Evolutionary conservation across 2,329 filamentous ascomycete genomes (phyloP).

Genomic region (Emmonsiellopsis sp.): DNA sequence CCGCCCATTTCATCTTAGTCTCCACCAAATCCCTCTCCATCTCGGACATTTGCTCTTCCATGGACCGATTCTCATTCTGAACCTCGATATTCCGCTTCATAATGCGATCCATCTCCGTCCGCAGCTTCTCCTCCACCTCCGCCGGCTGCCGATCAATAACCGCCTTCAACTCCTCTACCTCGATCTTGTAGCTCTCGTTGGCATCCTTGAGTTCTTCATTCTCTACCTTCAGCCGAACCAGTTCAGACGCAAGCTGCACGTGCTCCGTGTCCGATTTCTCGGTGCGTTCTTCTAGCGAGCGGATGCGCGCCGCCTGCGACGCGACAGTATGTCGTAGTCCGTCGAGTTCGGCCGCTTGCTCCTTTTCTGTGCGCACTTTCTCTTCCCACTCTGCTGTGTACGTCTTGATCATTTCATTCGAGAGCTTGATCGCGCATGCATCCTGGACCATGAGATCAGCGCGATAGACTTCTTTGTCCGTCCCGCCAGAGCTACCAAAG

Average conservation of each 20-base stretch:
- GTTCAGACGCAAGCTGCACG: constrained; percentile 77
- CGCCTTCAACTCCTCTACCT: constrained; percentile 73
- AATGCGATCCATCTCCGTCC: constrained; percentile 77
- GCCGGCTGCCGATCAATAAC: constrained; percentile 84
- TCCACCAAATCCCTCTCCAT: constrained; percentile 87
- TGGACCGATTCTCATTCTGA: constrained; percentile 77
- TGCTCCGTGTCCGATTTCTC: constrained; percentile 87
- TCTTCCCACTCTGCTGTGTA: constrained; percentile 91
- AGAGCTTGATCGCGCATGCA: constrained; percentile 78
- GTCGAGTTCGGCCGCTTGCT: constrained; percentile 73
- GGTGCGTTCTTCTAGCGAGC: constrained; percentile 74
- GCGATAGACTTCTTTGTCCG: constrained; percentile 92
- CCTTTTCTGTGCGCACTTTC: constrained; percentile 70
- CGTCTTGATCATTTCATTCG: constrained; percentile 66
- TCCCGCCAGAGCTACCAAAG: constrained; percentile 80
- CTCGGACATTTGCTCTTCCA: constrained; percentile 84
- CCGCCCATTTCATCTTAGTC: constrained; percentile 90
- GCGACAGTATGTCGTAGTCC: constrained; percentile 57
- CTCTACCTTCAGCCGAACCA: constrained; percentile 86
- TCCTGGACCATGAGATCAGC: constrained; percentile 90
- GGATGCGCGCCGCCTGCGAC: constrained; percentile 64
- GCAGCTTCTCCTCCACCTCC: constrained; percentile 74
- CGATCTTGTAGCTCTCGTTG: constrained; percentile 77
- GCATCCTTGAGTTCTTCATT: constrained; percentile 83
- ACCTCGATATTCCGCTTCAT: constrained; percentile 90